phyloP scores from a whole-genome alignment of 177 flowering plant species.

The Vitis hybrid region DNA sequence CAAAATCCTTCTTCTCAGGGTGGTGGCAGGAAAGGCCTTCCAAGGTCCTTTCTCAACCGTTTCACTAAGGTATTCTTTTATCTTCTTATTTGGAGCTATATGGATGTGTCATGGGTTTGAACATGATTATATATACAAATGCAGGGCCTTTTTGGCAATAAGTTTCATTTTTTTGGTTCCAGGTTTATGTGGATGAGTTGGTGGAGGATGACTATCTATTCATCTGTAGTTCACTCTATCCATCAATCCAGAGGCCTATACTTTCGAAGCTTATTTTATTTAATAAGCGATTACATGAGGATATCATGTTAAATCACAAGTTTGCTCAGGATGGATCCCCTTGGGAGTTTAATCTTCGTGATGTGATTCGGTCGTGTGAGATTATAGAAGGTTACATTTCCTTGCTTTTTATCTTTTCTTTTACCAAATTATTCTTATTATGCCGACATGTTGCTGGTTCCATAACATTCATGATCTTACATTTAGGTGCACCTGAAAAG shows the following conservation, averaged over 20 bases:
- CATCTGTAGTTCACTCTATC: slow-evolving; percentile 73
- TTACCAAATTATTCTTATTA: neutral
- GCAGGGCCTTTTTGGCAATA: no score
- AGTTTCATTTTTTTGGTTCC: slow-evolving; percentile 17
- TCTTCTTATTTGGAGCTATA: neutral
- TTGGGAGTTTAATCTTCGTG: slow-evolving; percentile 99
- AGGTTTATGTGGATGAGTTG: slow-evolving; percentile 95
- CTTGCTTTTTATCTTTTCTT: neutral
- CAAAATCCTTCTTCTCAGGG: slow-evolving; percentile 96
- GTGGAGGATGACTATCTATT: slow-evolving; percentile 72
- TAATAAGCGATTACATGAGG: slow-evolving; percentile 70
- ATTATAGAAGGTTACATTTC: slow-evolving; percentile 60
- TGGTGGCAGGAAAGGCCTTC: slow-evolving; percentile 97
- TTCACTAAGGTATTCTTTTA: slow-evolving; percentile 72
- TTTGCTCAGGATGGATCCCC: slow-evolving; percentile 91
- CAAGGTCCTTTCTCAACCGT: slow-evolving; percentile 93
- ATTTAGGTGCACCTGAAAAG: slow-evolving; percentile 54
- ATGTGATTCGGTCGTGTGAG: slow-evolving; percentile 86
- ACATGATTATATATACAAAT: neutral
- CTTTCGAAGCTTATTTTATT: slow-evolving; percentile 69
- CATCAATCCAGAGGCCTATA: slow-evolving; percentile 50
- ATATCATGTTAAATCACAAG: slow-evolving; percentile 64
- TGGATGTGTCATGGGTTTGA: neutral
- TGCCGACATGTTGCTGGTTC: neutral
- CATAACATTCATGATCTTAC: slow-evolving; percentile 8